Conservation (phyloP, 192 early-diverging fungal species). For the Chytriomyces sp. region DNA sequence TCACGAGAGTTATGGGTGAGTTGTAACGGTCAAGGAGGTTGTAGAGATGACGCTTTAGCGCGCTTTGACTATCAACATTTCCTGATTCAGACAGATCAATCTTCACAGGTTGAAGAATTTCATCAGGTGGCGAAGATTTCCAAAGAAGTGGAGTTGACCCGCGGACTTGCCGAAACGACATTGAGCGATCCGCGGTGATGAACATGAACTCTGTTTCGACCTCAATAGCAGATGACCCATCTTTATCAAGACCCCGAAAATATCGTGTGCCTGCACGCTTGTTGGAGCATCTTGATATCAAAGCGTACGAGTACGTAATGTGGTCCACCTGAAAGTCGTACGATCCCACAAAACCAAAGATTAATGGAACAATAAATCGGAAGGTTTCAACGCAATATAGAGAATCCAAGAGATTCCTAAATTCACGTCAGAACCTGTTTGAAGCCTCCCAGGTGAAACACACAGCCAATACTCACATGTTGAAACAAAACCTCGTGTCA, state of each 20-base stretch:
- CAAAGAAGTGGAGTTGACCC: conserved; percentile 22
- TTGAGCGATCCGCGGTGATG: not conserved
- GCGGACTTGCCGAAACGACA: conserved; percentile 26
- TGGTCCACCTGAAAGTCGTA: conserved; percentile 7
- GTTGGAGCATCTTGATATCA: conserved; percentile 23
- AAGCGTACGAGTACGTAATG: not conserved
- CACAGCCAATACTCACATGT: not conserved
- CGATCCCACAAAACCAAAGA: conserved; percentile 24
- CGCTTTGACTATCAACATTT: not conserved
- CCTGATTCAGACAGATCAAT: not conserved
- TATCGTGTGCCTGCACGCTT: conserved; percentile 28
- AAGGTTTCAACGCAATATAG: not conserved
- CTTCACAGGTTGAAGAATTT: conserved; percentile 1
- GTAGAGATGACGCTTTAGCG: not conserved
- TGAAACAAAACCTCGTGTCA: conserved; percentile 21
- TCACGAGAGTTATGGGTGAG: conserved; percentile 1
- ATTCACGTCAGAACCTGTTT: not conserved
- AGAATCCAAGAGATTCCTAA: not conserved
- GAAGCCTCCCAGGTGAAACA: not conserved
- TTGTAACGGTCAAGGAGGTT: conserved; percentile 21
- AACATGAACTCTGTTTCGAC: conserved; percentile 31
- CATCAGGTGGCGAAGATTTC: conserved; percentile 10
- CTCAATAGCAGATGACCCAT: conserved; percentile 25
- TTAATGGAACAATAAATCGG: conserved; percentile 28
- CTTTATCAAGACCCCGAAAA: conserved; percentile 17